Percentiles rank a stretch among this genome's conserved stretches.
These are phyloP conservation scores for Astragalus glycyphyllos DNA, from an alignment of 306 rosid genomes.

Conservation along the genomic window DNA sequence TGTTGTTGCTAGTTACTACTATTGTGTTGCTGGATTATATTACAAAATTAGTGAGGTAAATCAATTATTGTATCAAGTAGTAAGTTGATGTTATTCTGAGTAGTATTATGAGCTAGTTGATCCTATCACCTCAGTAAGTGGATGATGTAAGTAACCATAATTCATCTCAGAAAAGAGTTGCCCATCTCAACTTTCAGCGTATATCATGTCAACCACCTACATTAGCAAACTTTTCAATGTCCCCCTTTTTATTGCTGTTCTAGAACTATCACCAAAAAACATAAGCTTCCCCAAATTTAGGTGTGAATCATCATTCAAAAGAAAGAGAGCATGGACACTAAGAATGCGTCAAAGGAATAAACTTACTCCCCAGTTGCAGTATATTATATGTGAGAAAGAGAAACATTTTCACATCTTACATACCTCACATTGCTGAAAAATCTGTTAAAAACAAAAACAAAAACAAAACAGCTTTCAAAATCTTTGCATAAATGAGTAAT, in stretches of 20 bases:
- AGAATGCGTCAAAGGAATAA: slow-evolving; percentile 17
- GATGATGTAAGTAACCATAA: not conserved
- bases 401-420: not conserved
- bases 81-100: too few species aligned
- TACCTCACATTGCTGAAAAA: slow-evolving; percentile 26
- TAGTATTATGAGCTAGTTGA: too few species aligned
- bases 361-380: slow-evolving; percentile 15
- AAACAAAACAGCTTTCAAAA: not conserved
- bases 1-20: too few species aligned
- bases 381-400: not conserved
- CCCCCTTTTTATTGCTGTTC: too few species aligned
- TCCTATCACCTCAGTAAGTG: too few species aligned
- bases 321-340: not conserved
- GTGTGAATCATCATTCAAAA: too few species aligned
- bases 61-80: too few species aligned
- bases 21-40: too few species aligned
- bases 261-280: too few species aligned
- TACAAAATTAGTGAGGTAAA: too few species aligned
- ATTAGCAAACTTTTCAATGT: not conserved
- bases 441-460: not conserved
- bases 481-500: slow-evolving; percentile 1
- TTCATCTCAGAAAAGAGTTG: not conserved
- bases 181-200: slow-evolving; percentile 10
- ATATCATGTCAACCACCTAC: not conserved
- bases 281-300: too few species aligned